phyloP scores from a whole-genome alignment of 805 yeast genomes.

The Hanseniaspora jakobsenii region DNA sequence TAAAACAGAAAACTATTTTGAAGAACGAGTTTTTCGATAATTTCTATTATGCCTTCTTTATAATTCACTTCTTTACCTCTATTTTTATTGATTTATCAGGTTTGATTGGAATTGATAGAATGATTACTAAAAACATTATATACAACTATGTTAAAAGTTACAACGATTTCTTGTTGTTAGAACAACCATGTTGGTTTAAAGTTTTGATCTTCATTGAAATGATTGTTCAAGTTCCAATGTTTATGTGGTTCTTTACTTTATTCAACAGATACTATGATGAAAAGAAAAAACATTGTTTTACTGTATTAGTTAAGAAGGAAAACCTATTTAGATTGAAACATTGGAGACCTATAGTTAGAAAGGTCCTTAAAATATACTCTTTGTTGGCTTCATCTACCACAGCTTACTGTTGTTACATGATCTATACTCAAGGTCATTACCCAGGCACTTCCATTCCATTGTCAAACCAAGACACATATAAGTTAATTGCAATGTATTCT shows the following conservation, averaged over 20 bases:
- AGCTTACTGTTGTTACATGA: constrained; percentile 51
- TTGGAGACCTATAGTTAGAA: constrained; percentile 16
- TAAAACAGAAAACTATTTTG: constrained; percentile 8
- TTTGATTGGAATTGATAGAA: constrained; percentile 44
- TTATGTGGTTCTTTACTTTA: constrained; percentile 31
- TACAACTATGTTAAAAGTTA: constrained; percentile 51
- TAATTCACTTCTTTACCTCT: constrained; percentile 66
- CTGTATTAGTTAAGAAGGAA: constrained; percentile 2
- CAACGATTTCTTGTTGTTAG: constrained; percentile 55
- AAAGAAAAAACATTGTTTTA: constrained; percentile 15
- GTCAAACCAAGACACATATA: constrained; percentile 18
- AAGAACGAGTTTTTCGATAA: constrained; percentile 25
- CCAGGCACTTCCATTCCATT: constrained; percentile 19
- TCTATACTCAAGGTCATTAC: constrained; percentile 26
- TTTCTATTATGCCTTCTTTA: constrained; percentile 40
- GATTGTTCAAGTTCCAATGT: constrained; percentile 67
- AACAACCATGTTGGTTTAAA: constrained; percentile 60
- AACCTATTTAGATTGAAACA: constrained; percentile 13
- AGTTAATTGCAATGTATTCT: constrained; percentile 23
- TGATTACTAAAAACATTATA: constrained; percentile 39
- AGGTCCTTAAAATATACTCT: constrained; percentile 52
- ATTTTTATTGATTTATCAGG: constrained; percentile 62
- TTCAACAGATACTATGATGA: constrained; percentile 13
- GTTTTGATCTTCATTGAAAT: constrained; percentile 63
- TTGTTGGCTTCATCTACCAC: constrained; percentile 77